Evolutionary conservation across 2,329 filamentous ascomycete species (phyloP).

Genomic region (Aureobasidium sp.): DNA sequence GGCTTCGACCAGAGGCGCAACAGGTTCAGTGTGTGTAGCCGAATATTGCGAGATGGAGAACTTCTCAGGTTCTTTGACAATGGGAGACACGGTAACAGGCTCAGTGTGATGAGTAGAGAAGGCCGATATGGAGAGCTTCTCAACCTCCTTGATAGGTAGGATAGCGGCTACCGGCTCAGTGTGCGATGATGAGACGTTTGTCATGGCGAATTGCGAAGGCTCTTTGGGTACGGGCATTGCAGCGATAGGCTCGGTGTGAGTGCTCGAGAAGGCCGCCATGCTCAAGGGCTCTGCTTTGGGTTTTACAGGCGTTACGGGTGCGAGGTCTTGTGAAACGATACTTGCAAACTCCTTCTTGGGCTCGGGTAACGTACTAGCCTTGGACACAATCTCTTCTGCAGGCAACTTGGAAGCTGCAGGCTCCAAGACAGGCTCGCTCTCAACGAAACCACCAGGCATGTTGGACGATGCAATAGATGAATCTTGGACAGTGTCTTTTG

Average conservation of each 20-base stretch:
- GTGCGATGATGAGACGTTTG: slow-evolving; percentile 26
- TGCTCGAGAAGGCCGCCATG: slow-evolving; percentile 26
- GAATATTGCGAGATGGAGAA: not conserved
- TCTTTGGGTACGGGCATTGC: not conserved
- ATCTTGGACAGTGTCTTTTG: not conserved
- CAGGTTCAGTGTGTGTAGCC: not conserved
- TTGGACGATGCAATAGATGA: not conserved
- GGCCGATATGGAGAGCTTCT: not conserved
- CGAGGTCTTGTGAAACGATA: slow-evolving; percentile 37
- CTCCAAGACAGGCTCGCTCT: slow-evolving; percentile 6
- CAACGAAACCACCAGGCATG: not conserved
- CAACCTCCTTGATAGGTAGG: not conserved
- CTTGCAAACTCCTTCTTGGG: slow-evolving; percentile 27
- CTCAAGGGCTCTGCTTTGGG: slow-evolving; percentile 2
- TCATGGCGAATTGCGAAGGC: slow-evolving; percentile 18
- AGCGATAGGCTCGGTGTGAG: slow-evolving; percentile 26
- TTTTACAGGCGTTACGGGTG: slow-evolving; percentile 6
- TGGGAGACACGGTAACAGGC: slow-evolving; percentile 1
- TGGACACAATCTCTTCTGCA: not conserved
- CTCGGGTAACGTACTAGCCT: not conserved
- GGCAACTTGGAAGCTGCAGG: not conserved
- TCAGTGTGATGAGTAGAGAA: slow-evolving; percentile 15
- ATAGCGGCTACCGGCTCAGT: slow-evolving; percentile 23
- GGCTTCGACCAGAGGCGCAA: not conserved
- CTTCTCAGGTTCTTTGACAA: not conserved